phyloP scores from a whole-genome alignment of 2,329 filamentous ascomycete genomes.

The Pyrenochaeta sp. region DNA sequence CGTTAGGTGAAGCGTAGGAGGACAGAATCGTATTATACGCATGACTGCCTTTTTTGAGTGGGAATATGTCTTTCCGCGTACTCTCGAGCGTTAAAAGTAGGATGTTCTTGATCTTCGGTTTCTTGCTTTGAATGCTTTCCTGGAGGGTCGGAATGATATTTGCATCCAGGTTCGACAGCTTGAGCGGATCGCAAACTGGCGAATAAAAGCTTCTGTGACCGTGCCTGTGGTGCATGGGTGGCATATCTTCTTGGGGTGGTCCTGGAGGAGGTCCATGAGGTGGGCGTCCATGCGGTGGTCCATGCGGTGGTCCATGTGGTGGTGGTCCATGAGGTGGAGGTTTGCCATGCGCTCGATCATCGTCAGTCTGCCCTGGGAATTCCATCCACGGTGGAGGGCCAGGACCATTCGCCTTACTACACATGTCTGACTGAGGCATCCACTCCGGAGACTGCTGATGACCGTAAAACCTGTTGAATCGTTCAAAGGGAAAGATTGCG shows the following conservation, averaged over 20 bases:
- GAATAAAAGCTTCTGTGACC: conserved; percentile 11
- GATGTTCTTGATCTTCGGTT: conserved; percentile 21
- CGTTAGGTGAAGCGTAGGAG: conserved; percentile 13
- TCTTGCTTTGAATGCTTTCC: conserved; percentile 9
- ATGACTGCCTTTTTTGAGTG: conserved; percentile 21
- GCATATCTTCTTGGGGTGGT: background rate
- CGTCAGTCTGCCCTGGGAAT: background rate
- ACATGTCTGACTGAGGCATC: conserved; percentile 14
- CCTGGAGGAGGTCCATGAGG: background rate
- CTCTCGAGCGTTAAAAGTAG: conserved; percentile 25
- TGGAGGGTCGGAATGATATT: conserved; percentile 5
- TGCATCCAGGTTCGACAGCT: conserved; percentile 24
- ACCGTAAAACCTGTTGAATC: conserved; percentile 19
- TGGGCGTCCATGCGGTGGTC: background rate
- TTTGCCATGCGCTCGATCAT: conserved; percentile 1
- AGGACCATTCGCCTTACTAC: conserved; percentile 17
- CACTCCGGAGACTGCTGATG: conserved; percentile 16
- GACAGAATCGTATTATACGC: conserved; percentile 19
- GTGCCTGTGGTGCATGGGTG: background rate
- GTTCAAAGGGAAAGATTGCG: conserved; percentile 21
- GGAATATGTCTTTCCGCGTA: conserved; percentile 27
- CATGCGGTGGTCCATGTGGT: background rate
- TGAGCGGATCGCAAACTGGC: conserved; percentile 17
- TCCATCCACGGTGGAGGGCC: conserved; percentile 19
- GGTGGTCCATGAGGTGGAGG: background rate